Evolutionary conservation across 352 stramenopile genomes (phyloP).

Genomic region (Globisporangium emineosum): DNA sequence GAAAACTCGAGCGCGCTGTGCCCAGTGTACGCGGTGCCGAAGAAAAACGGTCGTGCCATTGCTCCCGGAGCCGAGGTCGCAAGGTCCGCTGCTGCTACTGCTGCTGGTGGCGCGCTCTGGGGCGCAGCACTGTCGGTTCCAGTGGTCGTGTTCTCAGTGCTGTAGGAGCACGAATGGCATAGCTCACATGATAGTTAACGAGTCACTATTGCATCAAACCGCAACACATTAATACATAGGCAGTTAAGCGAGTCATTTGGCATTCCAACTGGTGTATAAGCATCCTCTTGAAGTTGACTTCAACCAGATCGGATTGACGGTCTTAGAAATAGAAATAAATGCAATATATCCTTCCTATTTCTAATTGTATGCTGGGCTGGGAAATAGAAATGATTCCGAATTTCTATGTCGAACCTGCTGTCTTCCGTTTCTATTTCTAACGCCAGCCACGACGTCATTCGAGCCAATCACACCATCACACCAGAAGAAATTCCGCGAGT

Average conservation of each 20-base stretch:
- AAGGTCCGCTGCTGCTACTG: not conserved
- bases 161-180: not conserved
- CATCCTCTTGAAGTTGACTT: no score
- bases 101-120: not conserved
- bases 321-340: constrained; percentile 6
- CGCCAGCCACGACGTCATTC: not conserved
- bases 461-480: not conserved
- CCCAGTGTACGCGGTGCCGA: not conserved
- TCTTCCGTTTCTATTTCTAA: constrained; percentile 7
- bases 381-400: not conserved
- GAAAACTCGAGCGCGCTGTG: not conserved
- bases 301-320: not conserved
- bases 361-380: not conserved
- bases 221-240: no score
- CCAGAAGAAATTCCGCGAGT: constrained; percentile 11
- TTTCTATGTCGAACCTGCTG: not conserved
- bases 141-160: not conserved
- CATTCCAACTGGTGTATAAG: no score
- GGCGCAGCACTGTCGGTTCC: not conserved
- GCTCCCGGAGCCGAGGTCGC: not conserved
- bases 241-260: no score
- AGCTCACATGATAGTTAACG: no score
- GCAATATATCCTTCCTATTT: not conserved
- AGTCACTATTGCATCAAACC: no score
- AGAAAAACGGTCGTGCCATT: not conserved